phyloP scores from a whole-genome alignment of 2,329 filamentous ascomycete genomes.

The Pseudovirgaria hyperparasitica region DNA sequence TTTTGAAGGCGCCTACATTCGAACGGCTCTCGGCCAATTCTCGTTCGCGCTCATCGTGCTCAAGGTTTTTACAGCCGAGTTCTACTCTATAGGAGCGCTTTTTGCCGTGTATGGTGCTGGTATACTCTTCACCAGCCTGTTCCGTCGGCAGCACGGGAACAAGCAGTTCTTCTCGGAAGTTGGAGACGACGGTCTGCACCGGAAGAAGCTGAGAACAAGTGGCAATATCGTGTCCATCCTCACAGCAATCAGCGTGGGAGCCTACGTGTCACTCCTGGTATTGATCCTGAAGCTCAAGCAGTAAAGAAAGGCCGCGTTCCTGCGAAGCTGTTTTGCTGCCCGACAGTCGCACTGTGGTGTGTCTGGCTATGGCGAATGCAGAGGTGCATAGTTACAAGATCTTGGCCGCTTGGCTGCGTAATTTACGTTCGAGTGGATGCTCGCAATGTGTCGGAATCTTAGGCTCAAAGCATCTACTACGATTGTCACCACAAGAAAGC shows the following conservation, averaged over 20 bases:
- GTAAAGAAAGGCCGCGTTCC: constrained; percentile 10
- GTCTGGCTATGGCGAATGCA: too few species aligned
- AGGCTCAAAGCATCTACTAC: too few species aligned
- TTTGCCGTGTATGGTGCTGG: constrained; percentile 86
- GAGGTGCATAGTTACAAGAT: too few species aligned
- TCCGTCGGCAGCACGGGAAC: constrained; percentile 83
- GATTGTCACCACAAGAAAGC: too few species aligned
- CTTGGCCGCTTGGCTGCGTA: too few species aligned
- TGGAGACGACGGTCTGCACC: constrained; percentile 46
- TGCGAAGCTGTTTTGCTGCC: too few species aligned
- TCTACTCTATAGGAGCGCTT: constrained; percentile 92
- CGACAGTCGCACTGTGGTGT: too few species aligned
- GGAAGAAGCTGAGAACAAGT: constrained; percentile 51
- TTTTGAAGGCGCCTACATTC: constrained; percentile 93
- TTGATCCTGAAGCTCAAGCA: constrained; percentile 40
- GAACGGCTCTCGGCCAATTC: constrained; percentile 88
- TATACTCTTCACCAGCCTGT: constrained; percentile 69
- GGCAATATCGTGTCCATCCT: constrained; percentile 52
- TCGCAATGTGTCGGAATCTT: too few species aligned
- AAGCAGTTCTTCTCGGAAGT: constrained; percentile 72
- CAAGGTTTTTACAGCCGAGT: constrained; percentile 93
- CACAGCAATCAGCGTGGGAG: constrained; percentile 48
- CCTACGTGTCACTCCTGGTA: constrained; percentile 47
- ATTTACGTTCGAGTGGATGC: too few species aligned
- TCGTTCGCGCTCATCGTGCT: constrained; percentile 88